Base-by-base conservation (phyloP, 345 rosid species). In the Lepidium sativum region DNA sequence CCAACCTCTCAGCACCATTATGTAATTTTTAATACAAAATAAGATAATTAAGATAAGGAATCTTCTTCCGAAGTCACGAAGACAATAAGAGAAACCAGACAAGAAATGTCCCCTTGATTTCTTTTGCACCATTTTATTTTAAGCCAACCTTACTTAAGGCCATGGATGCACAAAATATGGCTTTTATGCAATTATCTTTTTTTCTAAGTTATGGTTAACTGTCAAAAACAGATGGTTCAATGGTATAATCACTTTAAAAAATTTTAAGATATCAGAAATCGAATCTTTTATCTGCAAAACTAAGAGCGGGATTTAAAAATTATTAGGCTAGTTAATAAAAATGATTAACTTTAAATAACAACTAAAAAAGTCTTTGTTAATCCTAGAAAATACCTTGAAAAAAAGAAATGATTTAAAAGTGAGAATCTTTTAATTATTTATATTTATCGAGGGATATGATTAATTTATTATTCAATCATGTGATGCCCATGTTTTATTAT, bases 11-110 rank as follows among this genome's bases (percentile, higher is more conserved):
- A 32, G 45, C 67, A 69, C 66, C 73, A 59, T 59, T 66, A 16
- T 47, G 6, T 39, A 49, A 27, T 27, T 39, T 34, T 35, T 16
- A 27, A 6, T 27, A 48, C 40, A 37, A 27, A 23, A 21, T 13
- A 20, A 9, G 54, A 16, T 37, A 10, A 44, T 15, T 5, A 20
- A 38, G 25, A 41, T 32, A 69, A 51, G 32, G 60, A 41, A 60
- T 60, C 54, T 62, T 60, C 61, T 23, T 34, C 47, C 21, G 39
- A 60, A 60, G 32, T 56, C 55, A 37, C 56, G 25, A 23, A 25
- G 71, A 67, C 71, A 67, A 45, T 37, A 55, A 45, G 67, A 50
- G 67, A 60, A 60, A 51, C 53, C 11, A 52, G 45, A 60, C 73
- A 60, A 69, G 29, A 52, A 14, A 16, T 69, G 74, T 52, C 61